Percentiles rank a stretch among this genome's conserved stretches.
phyloP scores from a whole-genome alignment of 2,329 filamentous ascomycete genomes.

The Diaporthe sp. region DNA sequence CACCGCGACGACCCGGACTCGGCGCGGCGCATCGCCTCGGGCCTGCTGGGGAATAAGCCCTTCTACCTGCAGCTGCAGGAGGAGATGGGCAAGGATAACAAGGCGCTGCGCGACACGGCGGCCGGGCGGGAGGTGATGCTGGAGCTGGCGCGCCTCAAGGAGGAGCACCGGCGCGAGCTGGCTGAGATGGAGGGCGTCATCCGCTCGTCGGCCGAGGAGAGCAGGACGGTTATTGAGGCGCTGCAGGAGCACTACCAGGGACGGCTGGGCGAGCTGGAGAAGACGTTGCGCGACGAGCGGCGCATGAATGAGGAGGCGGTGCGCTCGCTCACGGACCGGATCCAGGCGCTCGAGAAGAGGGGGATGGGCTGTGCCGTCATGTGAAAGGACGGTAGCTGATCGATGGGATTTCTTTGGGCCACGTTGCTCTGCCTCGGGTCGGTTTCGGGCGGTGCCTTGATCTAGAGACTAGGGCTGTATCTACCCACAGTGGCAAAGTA shows the following conservation, averaged over 20 bases:
- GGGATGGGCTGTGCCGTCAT: conserved; percentile 46
- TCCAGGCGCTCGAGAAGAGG: conserved; percentile 45
- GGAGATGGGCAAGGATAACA: conserved; percentile 72
- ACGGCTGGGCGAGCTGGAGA: conserved; percentile 46
- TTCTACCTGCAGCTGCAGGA: conserved; percentile 78
- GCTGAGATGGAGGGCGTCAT: conserved; percentile 66
- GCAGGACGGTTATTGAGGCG: conserved; percentile 45
- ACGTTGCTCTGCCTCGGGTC: not conserved
- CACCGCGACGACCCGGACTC: conserved; percentile 37
- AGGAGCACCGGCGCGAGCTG: conserved; percentile 71
- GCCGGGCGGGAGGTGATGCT: conserved; percentile 69
- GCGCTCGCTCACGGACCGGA: conserved; percentile 45
- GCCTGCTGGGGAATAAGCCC: conserved; percentile 70
- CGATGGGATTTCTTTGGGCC: not conserved
- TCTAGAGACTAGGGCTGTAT: not conserved
- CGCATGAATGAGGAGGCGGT: conserved; percentile 48
- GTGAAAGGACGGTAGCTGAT: conserved; percentile 36
- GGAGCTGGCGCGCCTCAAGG: conserved; percentile 69
- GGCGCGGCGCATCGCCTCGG: conserved; percentile 43
- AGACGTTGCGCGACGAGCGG: conserved; percentile 47
- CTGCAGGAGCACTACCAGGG: conserved; percentile 48
- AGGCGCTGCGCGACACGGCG: conserved; percentile 61
- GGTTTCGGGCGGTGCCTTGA: not conserved
- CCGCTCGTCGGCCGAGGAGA: conserved; percentile 47
- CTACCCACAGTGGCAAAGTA: not conserved